Evolutionary conservation across 164 flowering plant species (phyloP), one percentile per base, ranked within the genome.

Genomic region (Liquidambar formosana): DNA sequence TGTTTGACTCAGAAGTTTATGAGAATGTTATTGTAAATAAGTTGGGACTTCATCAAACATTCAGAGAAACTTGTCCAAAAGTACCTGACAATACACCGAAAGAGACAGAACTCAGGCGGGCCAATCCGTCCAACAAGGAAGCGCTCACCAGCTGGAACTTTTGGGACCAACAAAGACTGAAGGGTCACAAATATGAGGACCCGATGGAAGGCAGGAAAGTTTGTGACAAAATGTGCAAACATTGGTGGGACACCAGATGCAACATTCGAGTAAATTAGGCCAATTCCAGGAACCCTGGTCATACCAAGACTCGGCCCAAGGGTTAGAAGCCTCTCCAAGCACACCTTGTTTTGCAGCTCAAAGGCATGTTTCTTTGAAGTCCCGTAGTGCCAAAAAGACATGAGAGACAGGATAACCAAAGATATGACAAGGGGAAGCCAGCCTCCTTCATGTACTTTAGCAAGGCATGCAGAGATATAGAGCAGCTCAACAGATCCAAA

Each of bases 311-410:
- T 76, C 1, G 83, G 76, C 4, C 83, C 87, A 11, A 83, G 51
- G 51, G 65, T 63, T 13, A 83, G 72, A 22, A 85, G 76, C 72
- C 70, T 69, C 11, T 82, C 79, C 71, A 85, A 47, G 69, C 72
- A 53, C 2, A 83, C 78, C 72, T 72, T 80, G 80, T 85, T 85
- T 27, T 83, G 76, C 21, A 62, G 9, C 63, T 85, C 86, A 60
- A 75, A 81, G 1, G 59, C 70, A 10, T 75, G 71, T 49, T 85
- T 81, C 68, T 78, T 75, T n/a, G 51, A 48, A 60, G 85, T 83
- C 41, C 86, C 89, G 61, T 83, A 83, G 45, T 89, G 86, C 94
- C 94, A 88, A 41, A 78, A 21, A 43, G 65, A 82, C 89, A 88
- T 85, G n/a, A 82, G 14, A 16, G 72, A 61, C 71, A 86, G 28